A percentile compares a stretch with the other conserved stretches of the same genome.
Conservation (phyloP, 768 basidiomycete species). For the Psilocybe subaeruginosa region DNA sequence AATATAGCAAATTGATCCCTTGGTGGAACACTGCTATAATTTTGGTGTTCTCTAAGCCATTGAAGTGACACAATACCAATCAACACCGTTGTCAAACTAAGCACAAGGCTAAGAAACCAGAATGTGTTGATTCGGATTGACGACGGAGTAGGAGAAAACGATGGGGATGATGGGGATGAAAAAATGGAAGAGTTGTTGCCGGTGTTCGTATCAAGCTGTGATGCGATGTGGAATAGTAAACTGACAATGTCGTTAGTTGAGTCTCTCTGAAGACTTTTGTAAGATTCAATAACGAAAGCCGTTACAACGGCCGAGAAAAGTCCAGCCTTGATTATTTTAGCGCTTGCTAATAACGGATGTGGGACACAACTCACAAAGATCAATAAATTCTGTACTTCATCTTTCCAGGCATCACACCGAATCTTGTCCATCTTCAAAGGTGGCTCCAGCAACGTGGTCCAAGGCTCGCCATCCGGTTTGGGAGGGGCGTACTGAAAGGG, state of each 20-base stretch:
- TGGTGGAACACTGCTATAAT: slow-evolving; percentile 10
- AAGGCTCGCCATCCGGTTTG: background rate
- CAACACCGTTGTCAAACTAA: slow-evolving; percentile 19
- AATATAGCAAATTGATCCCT: slow-evolving; percentile 8
- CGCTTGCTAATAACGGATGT: too few relatives aligned
- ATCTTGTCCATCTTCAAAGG: background rate
- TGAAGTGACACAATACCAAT: slow-evolving; percentile 21
- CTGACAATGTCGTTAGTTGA: background rate
- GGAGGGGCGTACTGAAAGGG: background rate
- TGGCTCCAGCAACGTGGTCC: background rate
- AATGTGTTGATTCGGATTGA: slow-evolving; percentile 16
- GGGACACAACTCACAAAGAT: background rate
- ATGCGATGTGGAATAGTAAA: background rate
- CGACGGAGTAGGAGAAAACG: background rate
- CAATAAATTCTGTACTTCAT: slow-evolving; percentile 1
- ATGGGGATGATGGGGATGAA: background rate
- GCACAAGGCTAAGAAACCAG: slow-evolving; percentile 21
- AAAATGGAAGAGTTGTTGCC: background rate
- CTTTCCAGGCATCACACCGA: background rate
- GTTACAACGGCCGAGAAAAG: background rate
- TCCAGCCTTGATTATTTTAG: background rate
- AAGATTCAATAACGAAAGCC: background rate
- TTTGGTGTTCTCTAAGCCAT: slow-evolving; percentile 20
- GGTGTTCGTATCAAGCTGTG: background rate
- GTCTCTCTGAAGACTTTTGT: background rate